Evolutionary conservation across 495 filamentous ascomycete species (phyloP), one percentile per base, ranked within the genome.

Genomic region (Penicillium angulare): DNA sequence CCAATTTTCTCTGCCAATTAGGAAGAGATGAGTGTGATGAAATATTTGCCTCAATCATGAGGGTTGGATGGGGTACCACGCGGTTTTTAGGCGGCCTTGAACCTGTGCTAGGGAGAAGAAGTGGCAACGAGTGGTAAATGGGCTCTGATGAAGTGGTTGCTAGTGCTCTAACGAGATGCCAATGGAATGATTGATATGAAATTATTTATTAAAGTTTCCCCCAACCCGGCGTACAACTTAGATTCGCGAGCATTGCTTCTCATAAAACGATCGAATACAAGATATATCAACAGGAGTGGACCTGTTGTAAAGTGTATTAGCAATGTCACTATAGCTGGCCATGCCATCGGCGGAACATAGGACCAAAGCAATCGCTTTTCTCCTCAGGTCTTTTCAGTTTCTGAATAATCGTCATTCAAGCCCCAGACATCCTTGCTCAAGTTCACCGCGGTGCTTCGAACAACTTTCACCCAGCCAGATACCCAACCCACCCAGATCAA

Each of bases 301-400:
- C n/a, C n/a, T n/a, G n/a, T n/a, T n/a, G n/a, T n/a, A n/a, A n/a
- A n/a, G n/a, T n/a, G n/a, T n/a, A n/a, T n/a, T n/a, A n/a, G n/a
- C n/a, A n/a, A n/a, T n/a, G n/a, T n/a, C n/a, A n/a, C n/a, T n/a
- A n/a, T n/a, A n/a, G n/a, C n/a, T n/a, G n/a, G n/a, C n/a, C n/a
- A n/a, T n/a, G n/a, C n/a, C n/a, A n/a, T n/a, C n/a, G n/a, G n/a
- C n/a, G n/a, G n/a, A n/a, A n/a, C n/a, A n/a, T n/a, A n/a, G n/a
- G n/a, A n/a, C n/a, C 13, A 2, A 26, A 42, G 15, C 34, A 38
- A 38, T 18, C 17, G 16, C 34, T 20, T 8, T 17, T 72, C 68
- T 76, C 70, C 79, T 82, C 79, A 82, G 79, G 67, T 79, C 79
- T 82, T 82, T 82, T 80, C 76, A 79, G 73, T 82, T 73, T 73